phyloP scores from a whole-genome alignment of 371 early-diverging fungal species.

The Chytridium lagenaria region DNA sequence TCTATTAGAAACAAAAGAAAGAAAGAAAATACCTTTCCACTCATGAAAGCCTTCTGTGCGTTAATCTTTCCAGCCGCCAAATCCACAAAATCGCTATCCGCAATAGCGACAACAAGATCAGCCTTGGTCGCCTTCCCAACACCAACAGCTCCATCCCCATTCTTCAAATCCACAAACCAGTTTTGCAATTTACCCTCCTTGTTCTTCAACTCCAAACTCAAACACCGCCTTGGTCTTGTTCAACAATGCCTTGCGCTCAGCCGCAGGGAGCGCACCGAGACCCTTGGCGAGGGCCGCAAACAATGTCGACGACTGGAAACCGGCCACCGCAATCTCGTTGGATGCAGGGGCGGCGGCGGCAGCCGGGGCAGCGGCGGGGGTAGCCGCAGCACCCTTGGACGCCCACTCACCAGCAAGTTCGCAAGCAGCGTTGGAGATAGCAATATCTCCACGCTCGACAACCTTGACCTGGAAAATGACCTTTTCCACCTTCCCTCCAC shows the following conservation, averaged over 20 bases:
- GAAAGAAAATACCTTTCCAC: slow-evolving; percentile 42
- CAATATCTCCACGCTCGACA: slow-evolving; percentile 87
- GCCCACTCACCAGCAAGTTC: slow-evolving; percentile 60
- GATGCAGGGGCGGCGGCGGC: slow-evolving; percentile 26
- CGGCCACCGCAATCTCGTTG: slow-evolving; percentile 37
- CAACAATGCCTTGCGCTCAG: slow-evolving; percentile 32
- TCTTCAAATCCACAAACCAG: slow-evolving; percentile 55
- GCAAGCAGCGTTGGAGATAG: slow-evolving; percentile 86
- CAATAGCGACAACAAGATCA: slow-evolving; percentile 57
- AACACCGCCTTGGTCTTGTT: slow-evolving; percentile 49
- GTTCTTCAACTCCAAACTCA: slow-evolving; percentile 47
- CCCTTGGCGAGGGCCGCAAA: slow-evolving; percentile 39
- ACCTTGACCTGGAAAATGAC: slow-evolving; percentile 91
- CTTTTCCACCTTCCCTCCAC: slow-evolving; percentile 90
- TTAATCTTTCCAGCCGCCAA: slow-evolving; percentile 49
- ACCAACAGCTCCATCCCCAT: slow-evolving; percentile 45
- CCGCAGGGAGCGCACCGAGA: slow-evolving; percentile 31
- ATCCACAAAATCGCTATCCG: slow-evolving; percentile 50
- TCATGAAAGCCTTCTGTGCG: slow-evolving; percentile 58
- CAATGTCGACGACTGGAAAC: slow-evolving; percentile 45
- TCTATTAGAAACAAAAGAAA: neutral
- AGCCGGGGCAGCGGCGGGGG: slow-evolving; percentile 26
- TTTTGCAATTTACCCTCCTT: slow-evolving; percentile 28
- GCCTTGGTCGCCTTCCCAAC: slow-evolving; percentile 60
- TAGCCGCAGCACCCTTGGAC: slow-evolving; percentile 22